These are phyloP conservation scores for Didymellaceae sp. DNA, from an alignment of 2,329 filamentous ascomycete genomes.

Conservation along the genomic window DNA sequence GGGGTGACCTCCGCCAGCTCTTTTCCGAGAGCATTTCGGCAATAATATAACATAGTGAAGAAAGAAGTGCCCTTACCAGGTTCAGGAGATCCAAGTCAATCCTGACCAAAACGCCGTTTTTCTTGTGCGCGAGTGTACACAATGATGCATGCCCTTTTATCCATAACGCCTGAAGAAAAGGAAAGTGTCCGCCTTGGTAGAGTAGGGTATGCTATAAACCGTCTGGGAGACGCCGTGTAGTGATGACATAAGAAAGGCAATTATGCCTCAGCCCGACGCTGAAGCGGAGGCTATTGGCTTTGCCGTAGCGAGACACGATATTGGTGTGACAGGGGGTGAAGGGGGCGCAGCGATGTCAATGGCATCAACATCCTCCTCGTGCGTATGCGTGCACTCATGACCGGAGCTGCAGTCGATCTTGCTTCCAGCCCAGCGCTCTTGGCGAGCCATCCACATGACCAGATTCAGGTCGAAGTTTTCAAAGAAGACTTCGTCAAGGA, in stretches of 20 bases:
- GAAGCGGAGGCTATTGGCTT: constrained; percentile 22
- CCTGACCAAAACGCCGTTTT: constrained; percentile 6
- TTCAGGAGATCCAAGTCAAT: too few species aligned
- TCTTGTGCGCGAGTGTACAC: constrained; percentile 6
- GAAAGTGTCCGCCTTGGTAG: constrained; percentile 2
- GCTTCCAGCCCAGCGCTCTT: constrained; percentile 36
- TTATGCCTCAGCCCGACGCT: not conserved
- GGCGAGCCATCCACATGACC: constrained; percentile 49
- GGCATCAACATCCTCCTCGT: constrained; percentile 6
- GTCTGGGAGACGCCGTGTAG: not conserved
- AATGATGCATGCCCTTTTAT: not conserved
- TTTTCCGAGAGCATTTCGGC: too few species aligned
- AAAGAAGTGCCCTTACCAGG: too few species aligned
- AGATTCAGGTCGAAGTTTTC: constrained; percentile 52
- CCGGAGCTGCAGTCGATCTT: constrained; percentile 17
- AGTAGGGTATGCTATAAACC: constrained; percentile 5
- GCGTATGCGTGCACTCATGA: constrained; percentile 5
- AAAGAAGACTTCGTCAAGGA: constrained; percentile 55
- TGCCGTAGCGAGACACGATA: constrained; percentile 18
- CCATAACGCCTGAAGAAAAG: constrained; percentile 10
- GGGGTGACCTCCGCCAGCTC: too few species aligned
- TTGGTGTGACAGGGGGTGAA: constrained; percentile 31
- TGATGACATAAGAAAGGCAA: not conserved
- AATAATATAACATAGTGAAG: too few species aligned
- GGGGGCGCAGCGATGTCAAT: constrained; percentile 26